A percentile compares a stretch with the other conserved stretches of the same genome.
These are phyloP conservation scores for Phyllachora maydis DNA, from an alignment of 2,329 filamentous ascomycete genomes.

Conservation along the genomic window DNA sequence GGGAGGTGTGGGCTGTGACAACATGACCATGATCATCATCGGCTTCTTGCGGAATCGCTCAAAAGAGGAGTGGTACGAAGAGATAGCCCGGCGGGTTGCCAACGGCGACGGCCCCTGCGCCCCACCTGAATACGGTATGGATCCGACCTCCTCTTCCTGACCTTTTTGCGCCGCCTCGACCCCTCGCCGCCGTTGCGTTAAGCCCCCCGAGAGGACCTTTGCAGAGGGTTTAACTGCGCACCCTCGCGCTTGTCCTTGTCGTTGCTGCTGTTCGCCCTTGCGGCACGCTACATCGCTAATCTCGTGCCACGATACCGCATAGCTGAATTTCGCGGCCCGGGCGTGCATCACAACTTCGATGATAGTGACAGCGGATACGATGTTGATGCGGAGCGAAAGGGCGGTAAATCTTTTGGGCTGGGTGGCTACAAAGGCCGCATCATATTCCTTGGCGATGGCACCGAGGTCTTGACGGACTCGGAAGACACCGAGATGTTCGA, in stretches of 20 bases:
- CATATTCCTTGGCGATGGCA: constrained; percentile 89
- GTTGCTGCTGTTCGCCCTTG: too few species aligned
- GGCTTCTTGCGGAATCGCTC: constrained; percentile 78
- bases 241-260: too few species aligned
- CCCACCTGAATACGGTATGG: constrained; percentile 97
- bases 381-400: constrained; percentile 45
- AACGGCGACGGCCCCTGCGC: constrained; percentile 96
- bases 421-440: constrained; percentile 65
- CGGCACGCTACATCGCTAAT: too few species aligned
- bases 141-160: constrained; percentile 15
- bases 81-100: constrained; percentile 81
- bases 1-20: constrained; percentile 93
- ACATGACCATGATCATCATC: constrained; percentile 95
- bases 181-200: too few species aligned
- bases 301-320: constrained; percentile 4
- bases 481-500: constrained; percentile 91
- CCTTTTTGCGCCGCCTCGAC: constrained; percentile 1
- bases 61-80: constrained; percentile 97
- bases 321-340: constrained; percentile 75
- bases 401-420: constrained; percentile 36
- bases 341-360: constrained; percentile 65
- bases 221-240: too few species aligned
- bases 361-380: constrained; percentile 63
- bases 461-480: constrained; percentile 74
- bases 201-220: too few species aligned